Base-by-base conservation (phyloP, 2,329 filamentous ascomycete species). In the Scytalidium sp. region DNA sequence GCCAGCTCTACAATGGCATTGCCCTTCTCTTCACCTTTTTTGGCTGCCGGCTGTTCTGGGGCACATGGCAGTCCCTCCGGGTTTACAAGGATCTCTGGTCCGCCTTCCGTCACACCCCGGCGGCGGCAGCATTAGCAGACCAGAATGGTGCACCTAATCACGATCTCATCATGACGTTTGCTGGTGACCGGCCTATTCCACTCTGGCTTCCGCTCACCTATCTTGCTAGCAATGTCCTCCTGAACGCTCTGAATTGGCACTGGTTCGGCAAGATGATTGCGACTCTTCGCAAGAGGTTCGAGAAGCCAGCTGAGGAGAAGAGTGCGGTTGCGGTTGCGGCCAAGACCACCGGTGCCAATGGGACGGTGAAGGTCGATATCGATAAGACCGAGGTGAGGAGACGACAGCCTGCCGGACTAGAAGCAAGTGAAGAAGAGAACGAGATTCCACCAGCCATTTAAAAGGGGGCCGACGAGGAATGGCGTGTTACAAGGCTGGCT, bases 201-300 rank as follows among this genome's bases (percentile, higher is more conserved):
- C 25, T 81, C 1, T 93, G 88, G 88, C 74, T 94, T 19, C 83
- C 81, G 1, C 70, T 67, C 13, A 71, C 81, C 22, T 94, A 94
- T 63, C 68, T 91, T 6, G 75, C 75, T 9, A 84, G 81, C 62
- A 94, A 94, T 66, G 47, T 89, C 19, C 79, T 80, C 0, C 76
- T 95, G 21, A 93, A 91, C 63, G 75, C 79, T 11, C 72, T 95
- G 46, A 95, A 95, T 70, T 84, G 88, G 62, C 88, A 85, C 70
- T 95, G 90, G 90, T 94, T 93, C 65, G 76, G 83, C 62, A 90
- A 90, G 78, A 95, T 95, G 90, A 84, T 95, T 54, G 76, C 82
- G 52, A 88, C 89, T 8, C 82, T 94, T 11, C 77, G 84, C 52
- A 91, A 88, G 73, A 78, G 89, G 21, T 94, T 94, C 63, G 78